Evolutionary conservation across 352 stramenopile genomes (phyloP), one percentile per base, ranked within the genome.

Genomic region (Stramenopiles sp.): DNA sequence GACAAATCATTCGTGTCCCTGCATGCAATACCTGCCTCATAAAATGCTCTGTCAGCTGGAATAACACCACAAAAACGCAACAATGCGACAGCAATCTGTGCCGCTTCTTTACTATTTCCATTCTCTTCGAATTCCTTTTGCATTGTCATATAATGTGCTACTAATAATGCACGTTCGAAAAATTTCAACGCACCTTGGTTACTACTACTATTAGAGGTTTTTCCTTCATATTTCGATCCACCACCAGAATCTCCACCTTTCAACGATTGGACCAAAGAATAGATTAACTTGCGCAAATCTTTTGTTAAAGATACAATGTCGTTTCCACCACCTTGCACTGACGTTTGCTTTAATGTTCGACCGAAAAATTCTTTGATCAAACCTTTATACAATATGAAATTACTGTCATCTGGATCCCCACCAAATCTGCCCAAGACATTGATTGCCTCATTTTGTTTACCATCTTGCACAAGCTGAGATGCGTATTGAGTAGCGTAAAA

Each of bases 31-130:
- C 93, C 92, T 0, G 93, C 93, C 43, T 95, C 82, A 81, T 89
- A 97, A 80, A 97, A 97, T 84, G 93, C 93, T 82, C 97, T 97
- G 86, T 97, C 93, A n/a, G 87, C 83, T 0, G 92, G 92, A 7
- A 97, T 83, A 4, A 96, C 79, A 7, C 83, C 79, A 32, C 91
- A 87, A 83, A 95, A 97, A 4, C 91, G 89, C 32, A 97, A 81
- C 29, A 97, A 83, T 7, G 84, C 83, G 33, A 90, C 81, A 27
- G 83, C 63, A 20, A 83, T 81, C 63, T 87, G 85, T 0, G 80
- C 79, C 0, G 78, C 84, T 30, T 90, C 79, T 31, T 86, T 82
- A 23, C 78, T 76, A 23, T 31, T 23, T 0, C 79, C 81, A 7
- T 78, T 32, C 33, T 30, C 38, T 29, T 65, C 33, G 29, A 53